Conservation (phyloP, 495 filamentous ascomycete species). For the Cetradonia linearis region DNA sequence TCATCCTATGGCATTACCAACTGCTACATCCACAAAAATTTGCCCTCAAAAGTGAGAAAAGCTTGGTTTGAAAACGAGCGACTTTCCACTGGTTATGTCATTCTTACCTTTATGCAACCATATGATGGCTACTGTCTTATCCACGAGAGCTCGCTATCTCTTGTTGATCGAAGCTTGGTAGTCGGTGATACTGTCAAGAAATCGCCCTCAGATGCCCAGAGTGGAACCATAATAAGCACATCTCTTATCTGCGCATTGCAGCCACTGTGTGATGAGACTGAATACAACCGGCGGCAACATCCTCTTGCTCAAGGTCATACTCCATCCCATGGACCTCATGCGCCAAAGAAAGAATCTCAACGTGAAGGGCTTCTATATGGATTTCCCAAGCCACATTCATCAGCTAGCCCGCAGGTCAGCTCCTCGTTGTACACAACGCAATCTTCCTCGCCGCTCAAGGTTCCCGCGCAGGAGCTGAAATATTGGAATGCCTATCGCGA, state of each 20-base stretch:
- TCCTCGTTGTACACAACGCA: not conserved
- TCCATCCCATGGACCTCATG: constrained; percentile 16
- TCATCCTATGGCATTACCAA: not conserved
- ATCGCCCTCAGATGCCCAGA: constrained; percentile 30
- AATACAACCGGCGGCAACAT: constrained; percentile 18
- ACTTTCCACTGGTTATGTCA: constrained; percentile 27
- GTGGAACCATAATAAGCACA: constrained; percentile 35
- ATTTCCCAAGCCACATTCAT: constrained; percentile 1
- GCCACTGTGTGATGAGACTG: constrained; percentile 27
- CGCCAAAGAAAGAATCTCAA: not conserved
- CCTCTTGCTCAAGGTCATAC: constrained; percentile 22
- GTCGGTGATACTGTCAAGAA: constrained; percentile 39
- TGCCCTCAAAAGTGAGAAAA: constrained; percentile 23
- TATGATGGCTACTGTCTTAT: constrained; percentile 30
- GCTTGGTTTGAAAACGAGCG: constrained; percentile 11
- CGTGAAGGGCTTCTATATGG: constrained; percentile 2
- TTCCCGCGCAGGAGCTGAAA: constrained; percentile 27
- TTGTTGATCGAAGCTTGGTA: constrained; percentile 34
- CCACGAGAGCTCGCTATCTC: constrained; percentile 34
- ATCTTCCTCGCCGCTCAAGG: constrained; percentile 1
- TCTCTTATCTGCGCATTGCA: constrained; percentile 30
- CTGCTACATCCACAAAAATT: constrained; percentile 22
- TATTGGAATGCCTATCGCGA: constrained; percentile 28
- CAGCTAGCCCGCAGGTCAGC: not conserved
- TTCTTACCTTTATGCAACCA: constrained; percentile 27